Conservation (phyloP, 2,329 filamentous ascomycete species). For the Fusarium guadeloupense region DNA sequence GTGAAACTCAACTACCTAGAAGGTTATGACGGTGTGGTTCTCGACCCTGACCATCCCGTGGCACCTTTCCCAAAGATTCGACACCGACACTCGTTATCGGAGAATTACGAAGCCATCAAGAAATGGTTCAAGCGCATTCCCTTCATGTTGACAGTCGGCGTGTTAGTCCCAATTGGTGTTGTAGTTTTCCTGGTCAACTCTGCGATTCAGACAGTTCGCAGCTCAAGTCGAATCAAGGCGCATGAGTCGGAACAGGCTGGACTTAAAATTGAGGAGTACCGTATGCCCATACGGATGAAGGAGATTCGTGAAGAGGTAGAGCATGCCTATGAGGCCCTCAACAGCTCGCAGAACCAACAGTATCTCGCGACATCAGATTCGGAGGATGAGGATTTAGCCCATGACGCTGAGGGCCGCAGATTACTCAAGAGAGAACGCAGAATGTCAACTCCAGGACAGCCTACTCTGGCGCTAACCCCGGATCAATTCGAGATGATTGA, state of each 20-base stretch:
- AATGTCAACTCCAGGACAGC: constrained; percentile 60
- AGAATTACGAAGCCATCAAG: constrained; percentile 45
- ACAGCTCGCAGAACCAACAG: constrained; percentile 73
- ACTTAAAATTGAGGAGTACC: constrained; percentile 74
- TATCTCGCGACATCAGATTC: constrained; percentile 71
- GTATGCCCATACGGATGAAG: constrained; percentile 78
- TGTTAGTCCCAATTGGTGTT: constrained; percentile 79
- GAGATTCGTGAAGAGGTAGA: constrained; percentile 81
- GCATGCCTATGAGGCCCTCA: constrained; percentile 77
- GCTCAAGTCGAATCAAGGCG: constrained; percentile 75
- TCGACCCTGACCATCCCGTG: constrained; percentile 73
- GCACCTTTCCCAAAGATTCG: constrained; percentile 53
- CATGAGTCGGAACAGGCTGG: constrained; percentile 78
- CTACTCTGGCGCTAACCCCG: constrained; percentile 79
- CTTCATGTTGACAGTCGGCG: constrained; percentile 68
- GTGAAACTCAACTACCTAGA: constrained; percentile 77
- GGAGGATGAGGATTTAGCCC: constrained; percentile 48
- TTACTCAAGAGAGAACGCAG: constrained; percentile 54
- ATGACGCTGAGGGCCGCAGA: constrained; percentile 51
- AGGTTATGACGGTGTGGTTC: constrained; percentile 77
- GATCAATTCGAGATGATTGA: constrained; percentile 88
- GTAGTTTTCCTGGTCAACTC: constrained; percentile 79
- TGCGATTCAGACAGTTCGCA: constrained; percentile 78
- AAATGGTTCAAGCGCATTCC: constrained; percentile 64
- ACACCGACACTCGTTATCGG: constrained; percentile 44